Evolutionary conservation across 805 yeast species (phyloP).

Genomic region (Metschnikowia hibisci): DNA sequence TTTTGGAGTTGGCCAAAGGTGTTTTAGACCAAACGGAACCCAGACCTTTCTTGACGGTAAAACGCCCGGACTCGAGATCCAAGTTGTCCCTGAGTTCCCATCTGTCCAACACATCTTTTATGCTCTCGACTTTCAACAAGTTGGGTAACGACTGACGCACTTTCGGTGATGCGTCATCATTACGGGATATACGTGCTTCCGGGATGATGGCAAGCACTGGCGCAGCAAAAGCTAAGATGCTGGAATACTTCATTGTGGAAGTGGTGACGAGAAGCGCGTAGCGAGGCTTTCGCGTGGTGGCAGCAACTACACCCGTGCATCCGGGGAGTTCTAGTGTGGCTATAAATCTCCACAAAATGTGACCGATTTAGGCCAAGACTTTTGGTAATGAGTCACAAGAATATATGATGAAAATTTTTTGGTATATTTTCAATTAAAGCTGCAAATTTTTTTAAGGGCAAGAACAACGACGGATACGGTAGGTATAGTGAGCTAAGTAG

Average conservation of each 20-base stretch:
- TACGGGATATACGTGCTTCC: conserved; percentile 12
- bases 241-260: conserved; percentile 4
- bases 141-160: conserved; percentile 34
- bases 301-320: conserved; percentile 1
- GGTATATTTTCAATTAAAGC: too few relatives aligned
- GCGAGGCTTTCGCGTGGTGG: conserved; percentile 1
- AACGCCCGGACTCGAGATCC: conserved; percentile 48
- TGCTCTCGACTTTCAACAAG: conserved; percentile 25
- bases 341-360: too few relatives aligned
- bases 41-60: conserved; percentile 31
- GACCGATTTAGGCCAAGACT: too few relatives aligned
- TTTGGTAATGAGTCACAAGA: too few relatives aligned
- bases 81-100: conserved; percentile 43
- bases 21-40: conserved; percentile 47
- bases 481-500: too few relatives aligned
- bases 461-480: too few relatives aligned
- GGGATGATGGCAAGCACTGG: conserved; percentile 17
- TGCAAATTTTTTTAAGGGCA: too few relatives aligned
- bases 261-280: neutral
- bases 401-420: too few relatives aligned
- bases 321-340: too few relatives aligned
- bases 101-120: conserved; percentile 23
- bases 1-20: conserved; percentile 20
- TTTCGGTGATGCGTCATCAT: conserved; percentile 5
- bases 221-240: conserved; percentile 3